These are phyloP conservation scores for Agapanthus africanus DNA, from an alignment of 106 monocot genomes.

Conservation along the genomic window DNA sequence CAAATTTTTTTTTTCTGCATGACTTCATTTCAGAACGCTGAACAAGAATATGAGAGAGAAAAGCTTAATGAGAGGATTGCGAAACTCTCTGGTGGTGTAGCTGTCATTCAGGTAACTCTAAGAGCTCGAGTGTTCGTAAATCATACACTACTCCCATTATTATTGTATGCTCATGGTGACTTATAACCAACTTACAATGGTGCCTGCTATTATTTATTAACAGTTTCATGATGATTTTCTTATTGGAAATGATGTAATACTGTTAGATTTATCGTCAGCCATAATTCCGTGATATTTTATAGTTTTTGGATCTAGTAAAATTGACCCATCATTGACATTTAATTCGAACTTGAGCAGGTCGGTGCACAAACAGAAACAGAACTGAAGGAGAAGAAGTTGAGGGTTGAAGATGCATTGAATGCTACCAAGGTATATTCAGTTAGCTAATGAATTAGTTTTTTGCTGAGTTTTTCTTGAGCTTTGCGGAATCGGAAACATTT, in stretches of 20 bases:
- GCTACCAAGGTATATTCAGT: slow-evolving; percentile 50
- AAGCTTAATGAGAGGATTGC: slow-evolving; percentile 78
- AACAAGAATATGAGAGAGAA: slow-evolving; percentile 74
- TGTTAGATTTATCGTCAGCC: background rate
- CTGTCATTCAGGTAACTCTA: slow-evolving; percentile 82
- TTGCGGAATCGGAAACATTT: background rate
- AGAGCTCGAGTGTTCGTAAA: too few relatives aligned
- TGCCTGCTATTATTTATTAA: background rate
- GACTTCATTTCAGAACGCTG: slow-evolving; percentile 30
- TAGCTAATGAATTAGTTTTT: too few relatives aligned
- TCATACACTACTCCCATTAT: too few relatives aligned
- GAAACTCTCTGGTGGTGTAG: slow-evolving; percentile 76
- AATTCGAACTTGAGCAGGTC: slow-evolving; percentile 27
- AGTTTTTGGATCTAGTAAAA: background rate
- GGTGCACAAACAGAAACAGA: slow-evolving; percentile 81
- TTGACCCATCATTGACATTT: background rate
- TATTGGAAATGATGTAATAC: background rate
- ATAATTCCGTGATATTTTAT: background rate
- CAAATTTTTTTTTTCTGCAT: background rate
- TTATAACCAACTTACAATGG: background rate
- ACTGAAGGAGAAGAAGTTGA: slow-evolving; percentile 74
- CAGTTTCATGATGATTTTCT: background rate
- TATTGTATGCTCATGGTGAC: too few relatives aligned
- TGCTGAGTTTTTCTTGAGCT: background rate
- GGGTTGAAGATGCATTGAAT: slow-evolving; percentile 80